Evolutionary conservation across 2,329 filamentous ascomycete species (phyloP).

Genomic region (Neonectria punicea): DNA sequence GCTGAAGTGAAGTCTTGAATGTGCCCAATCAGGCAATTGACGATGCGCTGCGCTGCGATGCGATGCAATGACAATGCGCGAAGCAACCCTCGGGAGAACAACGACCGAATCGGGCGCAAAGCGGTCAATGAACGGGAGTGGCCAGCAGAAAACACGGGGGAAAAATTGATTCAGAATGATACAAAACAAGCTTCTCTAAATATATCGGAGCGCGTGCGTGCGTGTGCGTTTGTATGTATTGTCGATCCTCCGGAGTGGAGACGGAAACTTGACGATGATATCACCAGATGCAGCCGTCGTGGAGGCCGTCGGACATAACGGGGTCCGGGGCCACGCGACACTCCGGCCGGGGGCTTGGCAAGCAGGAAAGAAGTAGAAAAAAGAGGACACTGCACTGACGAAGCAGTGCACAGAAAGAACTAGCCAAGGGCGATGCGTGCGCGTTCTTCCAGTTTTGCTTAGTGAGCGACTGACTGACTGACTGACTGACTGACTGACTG

Average conservation of each 20-base stretch:
- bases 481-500: too few relatives aligned
- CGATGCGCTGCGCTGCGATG: not conserved
- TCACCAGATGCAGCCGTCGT: conserved; percentile 7
- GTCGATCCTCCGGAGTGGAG: not conserved
- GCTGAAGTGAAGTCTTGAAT: not conserved
- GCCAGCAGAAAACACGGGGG: not conserved
- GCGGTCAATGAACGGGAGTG: not conserved
- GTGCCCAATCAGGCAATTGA: not conserved
- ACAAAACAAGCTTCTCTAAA: conserved; percentile 5
- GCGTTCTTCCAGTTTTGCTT: too few relatives aligned
- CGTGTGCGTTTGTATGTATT: not conserved
- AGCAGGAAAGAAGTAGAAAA: not conserved
- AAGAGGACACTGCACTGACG: not conserved
- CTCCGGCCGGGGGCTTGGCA: not conserved
- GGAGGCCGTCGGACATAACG: conserved; percentile 23
- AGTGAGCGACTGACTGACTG: too few relatives aligned
- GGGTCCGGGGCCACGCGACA: conserved; percentile 6
- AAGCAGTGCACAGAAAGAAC: too few relatives aligned
- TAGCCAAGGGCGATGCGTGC: not conserved
- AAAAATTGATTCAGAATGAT: conserved; percentile 13
- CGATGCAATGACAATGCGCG: not conserved
- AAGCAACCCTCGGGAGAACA: not conserved
- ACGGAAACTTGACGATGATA: conserved; percentile 15
- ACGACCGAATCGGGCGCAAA: not conserved
- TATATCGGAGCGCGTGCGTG: not conserved